Evolutionary conservation across 345 rosid genomes (phyloP).

Genomic region (Rhizophora mangle): DNA sequence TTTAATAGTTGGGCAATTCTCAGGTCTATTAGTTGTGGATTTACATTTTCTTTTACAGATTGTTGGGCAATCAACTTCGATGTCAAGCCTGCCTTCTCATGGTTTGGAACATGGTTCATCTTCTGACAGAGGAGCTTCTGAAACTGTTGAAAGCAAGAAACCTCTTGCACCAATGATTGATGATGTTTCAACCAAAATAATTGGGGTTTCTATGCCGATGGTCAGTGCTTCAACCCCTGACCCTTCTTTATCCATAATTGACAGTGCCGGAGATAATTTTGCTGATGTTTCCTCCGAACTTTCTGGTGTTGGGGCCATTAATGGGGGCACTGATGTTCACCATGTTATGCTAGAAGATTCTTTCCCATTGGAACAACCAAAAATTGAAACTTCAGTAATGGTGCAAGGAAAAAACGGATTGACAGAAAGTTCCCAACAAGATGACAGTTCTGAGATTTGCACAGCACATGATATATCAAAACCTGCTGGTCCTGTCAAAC

Average conservation of each 20-base stretch:
- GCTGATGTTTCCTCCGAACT: slow-evolving; percentile 29
- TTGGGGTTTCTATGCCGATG: slow-evolving; percentile 23
- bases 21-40: slow-evolving; percentile 8
- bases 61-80: slow-evolving; percentile 32
- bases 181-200: slow-evolving; percentile 28
- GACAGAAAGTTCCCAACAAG: slow-evolving; percentile 25
- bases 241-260: slow-evolving; percentile 30
- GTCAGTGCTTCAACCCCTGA: slow-evolving; percentile 25
- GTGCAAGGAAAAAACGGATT: slow-evolving; percentile 10
- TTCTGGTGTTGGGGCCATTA: slow-evolving; percentile 24
- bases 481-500: slow-evolving; percentile 20
- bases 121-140: slow-evolving; percentile 31
- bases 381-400: slow-evolving; percentile 22
- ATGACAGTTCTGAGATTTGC: slow-evolving; percentile 31
- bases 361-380: slow-evolving; percentile 22
- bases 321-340: background rate
- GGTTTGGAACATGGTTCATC: slow-evolving; percentile 32
- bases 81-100: slow-evolving; percentile 20
- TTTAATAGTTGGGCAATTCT: background rate
- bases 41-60: slow-evolving; percentile 22
- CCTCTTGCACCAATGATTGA: slow-evolving; percentile 19
- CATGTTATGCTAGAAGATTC: slow-evolving; percentile 24
- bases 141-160: slow-evolving; percentile 28
- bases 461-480: slow-evolving; percentile 23
- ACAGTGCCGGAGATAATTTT: slow-evolving; percentile 28